Evolutionary conservation across 73 alveolate species (phyloP).

Genomic region (Urostyla sp.): DNA sequence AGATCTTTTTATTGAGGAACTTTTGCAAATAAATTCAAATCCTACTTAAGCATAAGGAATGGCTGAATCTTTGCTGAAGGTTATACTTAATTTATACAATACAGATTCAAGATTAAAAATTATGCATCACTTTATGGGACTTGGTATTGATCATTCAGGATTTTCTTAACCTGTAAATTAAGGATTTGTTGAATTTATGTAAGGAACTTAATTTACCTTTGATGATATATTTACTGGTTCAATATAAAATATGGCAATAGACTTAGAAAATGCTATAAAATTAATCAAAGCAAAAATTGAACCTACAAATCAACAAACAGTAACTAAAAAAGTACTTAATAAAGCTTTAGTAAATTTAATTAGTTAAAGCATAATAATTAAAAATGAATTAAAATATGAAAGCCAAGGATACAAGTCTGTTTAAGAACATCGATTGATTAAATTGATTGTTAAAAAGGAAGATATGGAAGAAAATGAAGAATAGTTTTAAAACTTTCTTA

Average conservation of each 20-base stretch:
- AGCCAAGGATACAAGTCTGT: not conserved
- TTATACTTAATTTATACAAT: slow-evolving; percentile 13
- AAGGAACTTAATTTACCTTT: slow-evolving; percentile 28
- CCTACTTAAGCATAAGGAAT: slow-evolving; percentile 20
- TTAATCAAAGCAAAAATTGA: not conserved
- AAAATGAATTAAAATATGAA: not conserved
- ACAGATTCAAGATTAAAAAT: slow-evolving; percentile 39
- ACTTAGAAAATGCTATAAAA: slow-evolving; percentile 1
- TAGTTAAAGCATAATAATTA: not conserved
- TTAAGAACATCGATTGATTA: not conserved
- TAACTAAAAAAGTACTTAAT: not conserved
- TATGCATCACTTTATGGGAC: slow-evolving; percentile 2
- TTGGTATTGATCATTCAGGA: slow-evolving; percentile 1
- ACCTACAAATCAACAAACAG: not conserved
- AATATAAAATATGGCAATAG: not conserved
- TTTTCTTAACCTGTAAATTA: slow-evolving; percentile 22
- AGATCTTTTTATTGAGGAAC: slow-evolving; percentile 29
- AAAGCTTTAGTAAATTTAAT: not conserved
- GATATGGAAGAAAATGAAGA: not conserved
- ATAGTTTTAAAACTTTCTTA: not conserved
- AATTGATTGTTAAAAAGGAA: not conserved
- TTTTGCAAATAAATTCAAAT: slow-evolving; percentile 5
- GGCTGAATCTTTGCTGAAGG: slow-evolving; percentile 12
- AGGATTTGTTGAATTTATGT: slow-evolving; percentile 14
- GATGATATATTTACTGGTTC: slow-evolving; percentile 45